These are phyloP conservation scores for Xylaria flabelliformis DNA, from an alignment of 495 filamentous ascomycete genomes.

Conservation along the genomic window DNA sequence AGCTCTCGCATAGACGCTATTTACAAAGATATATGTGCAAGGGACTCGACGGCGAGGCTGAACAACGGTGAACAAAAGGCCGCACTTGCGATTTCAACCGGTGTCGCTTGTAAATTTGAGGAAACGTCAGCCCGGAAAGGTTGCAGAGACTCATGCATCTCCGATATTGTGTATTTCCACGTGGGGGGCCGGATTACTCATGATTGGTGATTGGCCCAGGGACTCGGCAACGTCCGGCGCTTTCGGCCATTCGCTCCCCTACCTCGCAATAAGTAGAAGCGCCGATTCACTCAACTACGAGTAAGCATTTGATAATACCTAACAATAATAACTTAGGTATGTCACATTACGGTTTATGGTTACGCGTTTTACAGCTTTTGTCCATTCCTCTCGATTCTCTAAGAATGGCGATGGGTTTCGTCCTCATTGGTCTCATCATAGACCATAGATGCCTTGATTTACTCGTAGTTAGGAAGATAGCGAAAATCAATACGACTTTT, in stretches of 20 bases:
- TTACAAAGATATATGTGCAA: background rate
- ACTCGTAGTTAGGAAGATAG: background rate
- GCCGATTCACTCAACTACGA: background rate
- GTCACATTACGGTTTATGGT: background rate
- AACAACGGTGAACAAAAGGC: background rate
- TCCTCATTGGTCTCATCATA: constrained; percentile 1
- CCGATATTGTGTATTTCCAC: constrained; percentile 15
- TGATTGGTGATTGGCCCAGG: constrained; percentile 6
- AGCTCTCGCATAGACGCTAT: constrained; percentile 19
- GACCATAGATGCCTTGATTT: constrained; percentile 1
- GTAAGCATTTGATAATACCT: background rate
- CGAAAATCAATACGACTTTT: constrained; percentile 21
- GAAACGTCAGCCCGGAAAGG: background rate
- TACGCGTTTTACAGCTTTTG: background rate
- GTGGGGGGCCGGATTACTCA: constrained; percentile 9
- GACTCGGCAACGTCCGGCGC: background rate
- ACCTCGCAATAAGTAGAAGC: background rate
- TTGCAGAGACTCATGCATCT: background rate
- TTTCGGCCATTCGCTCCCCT: constrained; percentile 12
- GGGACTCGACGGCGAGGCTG: constrained; percentile 8
- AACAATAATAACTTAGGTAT: background rate
- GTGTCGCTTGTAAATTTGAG: background rate
- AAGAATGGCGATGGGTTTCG: background rate
- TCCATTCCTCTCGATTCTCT: background rate
- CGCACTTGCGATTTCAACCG: background rate